Conservation (phyloP, 108 stramenopile species). For the Cyclotella baltica region DNA sequence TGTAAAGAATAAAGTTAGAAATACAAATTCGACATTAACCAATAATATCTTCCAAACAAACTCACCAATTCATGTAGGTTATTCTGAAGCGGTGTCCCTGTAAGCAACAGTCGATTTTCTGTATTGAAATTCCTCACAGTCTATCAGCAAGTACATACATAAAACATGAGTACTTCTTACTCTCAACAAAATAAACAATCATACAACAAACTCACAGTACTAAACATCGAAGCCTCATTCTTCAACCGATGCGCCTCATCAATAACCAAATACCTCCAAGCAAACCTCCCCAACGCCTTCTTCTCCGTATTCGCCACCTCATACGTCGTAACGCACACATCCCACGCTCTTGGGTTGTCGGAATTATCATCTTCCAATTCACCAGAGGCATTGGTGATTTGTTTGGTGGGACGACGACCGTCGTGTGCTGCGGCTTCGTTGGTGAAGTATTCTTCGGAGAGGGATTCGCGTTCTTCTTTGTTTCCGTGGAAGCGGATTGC, state of each 20-base stretch:
- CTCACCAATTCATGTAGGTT: constrained; percentile 89
- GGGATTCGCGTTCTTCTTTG: constrained; percentile 86
- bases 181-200: background rate
- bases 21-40: background rate
- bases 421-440: constrained; percentile 84
- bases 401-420: constrained; percentile 75
- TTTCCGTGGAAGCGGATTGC: constrained; percentile 92
- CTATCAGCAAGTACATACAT: constrained; percentile 29
- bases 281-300: constrained; percentile 79
- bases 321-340: constrained; percentile 97
- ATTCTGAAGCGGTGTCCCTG: constrained; percentile 99
- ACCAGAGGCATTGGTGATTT: constrained; percentile 65
- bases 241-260: constrained; percentile 99
- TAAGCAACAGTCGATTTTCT: constrained; percentile 93
- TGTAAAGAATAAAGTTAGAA: background rate
- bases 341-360: constrained; percentile 88
- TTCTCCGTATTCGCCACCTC: constrained; percentile 94
- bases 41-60: background rate
- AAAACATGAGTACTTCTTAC: constrained; percentile 70
- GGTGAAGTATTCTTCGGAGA: constrained; percentile 80
- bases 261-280: constrained; percentile 97
- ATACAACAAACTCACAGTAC: constrained; percentile 15
- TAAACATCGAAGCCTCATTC: constrained; percentile 93
- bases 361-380: constrained; percentile 87
- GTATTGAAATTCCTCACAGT: constrained; percentile 92